Conservation (phyloP, 352 stramenopile species). For the Plasmopara muralis region DNA sequence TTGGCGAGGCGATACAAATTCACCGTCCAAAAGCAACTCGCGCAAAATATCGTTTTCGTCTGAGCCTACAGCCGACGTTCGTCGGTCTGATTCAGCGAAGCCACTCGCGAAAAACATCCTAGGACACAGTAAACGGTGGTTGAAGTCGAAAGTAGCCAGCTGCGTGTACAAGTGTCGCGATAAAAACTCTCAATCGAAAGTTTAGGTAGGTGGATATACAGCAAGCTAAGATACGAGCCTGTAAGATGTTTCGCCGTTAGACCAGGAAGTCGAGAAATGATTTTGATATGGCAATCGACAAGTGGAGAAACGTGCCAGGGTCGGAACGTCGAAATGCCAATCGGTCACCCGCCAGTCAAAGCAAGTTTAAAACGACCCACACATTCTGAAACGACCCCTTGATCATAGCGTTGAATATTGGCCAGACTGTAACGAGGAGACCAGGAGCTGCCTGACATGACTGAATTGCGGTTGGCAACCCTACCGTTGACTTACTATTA, state of each 20-base stretch:
- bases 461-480: conserved; percentile 12
- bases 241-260: conserved; percentile 24
- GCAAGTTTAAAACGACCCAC: conserved; percentile 23
- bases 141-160: conserved; percentile 7
- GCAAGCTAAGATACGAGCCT: conserved; percentile 26
- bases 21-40: conserved; percentile 60
- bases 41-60: conserved; percentile 75
- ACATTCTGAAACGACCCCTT: conserved; percentile 28
- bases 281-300: conserved; percentile 13
- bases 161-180: conserved; percentile 25
- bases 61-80: conserved; percentile 20
- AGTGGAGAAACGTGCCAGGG: conserved; percentile 16
- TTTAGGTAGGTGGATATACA: conserved; percentile 19
- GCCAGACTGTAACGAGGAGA: conserved; percentile 21
- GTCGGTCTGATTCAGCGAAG: conserved; percentile 60
- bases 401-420: conserved; percentile 17
- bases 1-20: conserved; percentile 60
- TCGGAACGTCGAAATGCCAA: conserved; percentile 23
- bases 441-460: conserved; percentile 12
- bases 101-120: conserved; percentile 72
- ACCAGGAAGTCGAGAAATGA: conserved; percentile 40
- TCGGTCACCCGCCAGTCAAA: conserved; percentile 21
- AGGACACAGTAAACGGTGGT: background rate
- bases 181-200: conserved; percentile 23
- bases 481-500: conserved; percentile 28